phyloP scores from a whole-genome alignment of 805 yeast genomes.

The Monosporozyma siamensis region DNA sequence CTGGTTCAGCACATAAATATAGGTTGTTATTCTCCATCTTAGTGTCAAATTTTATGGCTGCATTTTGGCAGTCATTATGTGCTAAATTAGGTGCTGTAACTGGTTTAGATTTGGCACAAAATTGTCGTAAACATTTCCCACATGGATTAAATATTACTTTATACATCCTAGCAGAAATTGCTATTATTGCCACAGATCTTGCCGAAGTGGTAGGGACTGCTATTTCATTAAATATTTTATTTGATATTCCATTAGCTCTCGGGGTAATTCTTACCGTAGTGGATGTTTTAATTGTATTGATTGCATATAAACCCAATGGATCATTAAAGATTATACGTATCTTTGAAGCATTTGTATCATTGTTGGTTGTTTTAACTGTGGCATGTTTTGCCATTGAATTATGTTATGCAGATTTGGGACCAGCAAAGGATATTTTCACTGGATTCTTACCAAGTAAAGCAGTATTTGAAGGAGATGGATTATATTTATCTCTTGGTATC shows the following conservation, averaged over 20 bases:
- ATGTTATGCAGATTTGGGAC: constrained; percentile 48
- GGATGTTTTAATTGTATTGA: constrained; percentile 75
- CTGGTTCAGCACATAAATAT: constrained; percentile 81
- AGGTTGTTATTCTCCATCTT: constrained; percentile 69
- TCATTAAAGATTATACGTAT: constrained; percentile 67
- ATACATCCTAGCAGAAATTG: constrained; percentile 75
- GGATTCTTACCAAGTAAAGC: constrained; percentile 56
- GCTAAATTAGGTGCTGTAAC: constrained; percentile 90
- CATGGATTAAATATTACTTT: constrained; percentile 47
- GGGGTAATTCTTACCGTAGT: constrained; percentile 82
- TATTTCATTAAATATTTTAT: constrained; percentile 75
- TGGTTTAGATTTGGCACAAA: constrained; percentile 83
- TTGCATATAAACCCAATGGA: constrained; percentile 82
- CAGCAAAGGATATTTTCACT: constrained; percentile 51
- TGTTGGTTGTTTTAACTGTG: constrained; percentile 73
- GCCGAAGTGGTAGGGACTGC: constrained; percentile 99
- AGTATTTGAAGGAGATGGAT: constrained; percentile 49
- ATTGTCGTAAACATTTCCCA: constrained; percentile 70
- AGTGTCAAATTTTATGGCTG: constrained; percentile 77
- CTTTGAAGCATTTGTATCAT: constrained; percentile 74
- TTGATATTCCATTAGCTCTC: constrained; percentile 65
- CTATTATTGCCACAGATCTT: constrained; percentile 90
- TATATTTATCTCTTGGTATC: constrained; percentile 74
- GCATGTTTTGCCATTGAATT: constrained; percentile 76
- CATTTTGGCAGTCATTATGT: constrained; percentile 74